Base-by-base conservation (phyloP, 2,329 filamentous ascomycete species). In the Metarhizium robertsii region DNA sequence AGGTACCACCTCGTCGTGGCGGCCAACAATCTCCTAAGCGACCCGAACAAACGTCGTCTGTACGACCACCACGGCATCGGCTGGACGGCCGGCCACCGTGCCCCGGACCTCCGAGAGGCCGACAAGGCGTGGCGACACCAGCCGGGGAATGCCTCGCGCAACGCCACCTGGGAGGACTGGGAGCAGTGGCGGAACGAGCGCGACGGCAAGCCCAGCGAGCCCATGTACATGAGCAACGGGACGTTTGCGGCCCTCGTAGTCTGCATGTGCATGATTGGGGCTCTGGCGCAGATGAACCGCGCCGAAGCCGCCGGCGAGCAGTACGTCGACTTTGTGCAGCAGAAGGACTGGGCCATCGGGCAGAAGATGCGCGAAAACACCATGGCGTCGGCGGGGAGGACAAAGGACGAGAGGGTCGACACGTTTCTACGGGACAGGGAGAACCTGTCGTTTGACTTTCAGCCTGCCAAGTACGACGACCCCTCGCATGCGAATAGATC, bases 161-260 rank as follows among this genome's bases (percentile, higher is more conserved):
- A 97, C 68, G 94, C 90, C 1, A 97, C 94, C 0, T 99, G 94
- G 94, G 94, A 99, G 68, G 94, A 99, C 69, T 96, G 92, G 92
- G 90, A 96, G 73, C 79, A 79, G 48, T 95, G 87, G 85, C 80
- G 88, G 62, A 76, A 83, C 38, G 69, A 77, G 69, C 67, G 75
- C 65, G 69, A 76, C 51, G 74, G 76, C 62, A 65, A 64, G 65
- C 68, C 68, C 60, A 73, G 71, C 60, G 72, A 78, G 59, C 79
- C 80, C 0, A 62, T 85, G 53, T 88, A 84, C 70, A 84, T 92
- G 72, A 88, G 87, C 57, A 95, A 96, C 65, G 83, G 84, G 46
- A 79, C 84, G 13, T 97, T 97, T 66, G 81, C 81, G 6, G 61
- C 66, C 13, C 70, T 95, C n/a, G 73, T 97, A 3, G 73, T 90